phyloP scores from a whole-genome alignment of 805 yeast species.

The Candida sonorensis region DNA sequence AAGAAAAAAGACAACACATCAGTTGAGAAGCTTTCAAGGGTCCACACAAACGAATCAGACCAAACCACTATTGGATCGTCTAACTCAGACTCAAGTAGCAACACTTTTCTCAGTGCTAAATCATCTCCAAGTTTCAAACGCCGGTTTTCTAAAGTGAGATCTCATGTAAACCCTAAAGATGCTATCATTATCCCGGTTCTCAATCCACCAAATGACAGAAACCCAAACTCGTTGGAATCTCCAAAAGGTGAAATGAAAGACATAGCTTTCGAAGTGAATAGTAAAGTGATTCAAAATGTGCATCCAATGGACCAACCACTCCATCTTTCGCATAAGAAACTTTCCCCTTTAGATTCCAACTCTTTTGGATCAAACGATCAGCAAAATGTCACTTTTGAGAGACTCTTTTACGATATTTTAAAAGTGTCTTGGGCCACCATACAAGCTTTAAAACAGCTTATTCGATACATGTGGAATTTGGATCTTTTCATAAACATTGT shows the following conservation, averaged over 20 bases:
- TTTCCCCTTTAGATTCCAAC: conserved; percentile 1
- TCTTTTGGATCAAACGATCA: background rate
- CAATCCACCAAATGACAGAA: background rate
- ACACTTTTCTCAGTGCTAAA: no score
- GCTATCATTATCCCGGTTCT: background rate
- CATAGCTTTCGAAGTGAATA: conserved; percentile 25
- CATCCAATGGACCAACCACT: conserved; percentile 29
- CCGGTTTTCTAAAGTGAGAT: no score
- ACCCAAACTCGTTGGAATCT: conserved; percentile 3
- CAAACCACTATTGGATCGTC: no score
- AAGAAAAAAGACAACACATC: no score
- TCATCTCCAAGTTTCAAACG: no score
- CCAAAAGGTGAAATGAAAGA: conserved; percentile 18
- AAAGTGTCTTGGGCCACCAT: conserved; percentile 6
- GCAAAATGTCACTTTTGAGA: background rate
- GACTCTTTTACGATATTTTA: conserved; percentile 11
- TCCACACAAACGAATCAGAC: no score
- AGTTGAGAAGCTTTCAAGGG: no score
- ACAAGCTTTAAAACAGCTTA: conserved; percentile 3
- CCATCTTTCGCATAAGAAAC: conserved; percentile 2
- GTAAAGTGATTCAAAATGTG: conserved; percentile 10
- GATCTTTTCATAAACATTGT: conserved; percentile 23
- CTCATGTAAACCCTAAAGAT: no score
- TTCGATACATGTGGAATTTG: conserved; percentile 19
- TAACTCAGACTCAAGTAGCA: no score